Base-by-base conservation (phyloP, 768 basidiomycete species). In the Holtermanniella nyarrowii region DNA sequence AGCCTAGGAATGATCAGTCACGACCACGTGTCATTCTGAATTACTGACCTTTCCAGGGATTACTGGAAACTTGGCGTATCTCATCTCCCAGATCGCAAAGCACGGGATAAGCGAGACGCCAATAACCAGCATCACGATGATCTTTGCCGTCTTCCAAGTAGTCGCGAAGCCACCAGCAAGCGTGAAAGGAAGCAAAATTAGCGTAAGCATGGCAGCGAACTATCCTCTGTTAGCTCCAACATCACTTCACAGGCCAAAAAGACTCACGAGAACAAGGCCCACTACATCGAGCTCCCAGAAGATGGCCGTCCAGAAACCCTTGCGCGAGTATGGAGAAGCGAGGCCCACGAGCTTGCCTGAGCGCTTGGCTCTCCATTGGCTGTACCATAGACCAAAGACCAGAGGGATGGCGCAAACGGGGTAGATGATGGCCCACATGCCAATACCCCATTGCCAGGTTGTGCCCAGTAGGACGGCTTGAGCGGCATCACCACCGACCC, bases 101-200 rank as follows among this genome's bases (percentile, higher is more conserved):
- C 48, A 46, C 3, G 67, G 61, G 44, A 71, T 40, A 18, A 56
- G 51, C 24, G 60, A 22, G 41, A 72, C 20, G 13, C 70, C 70
- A 44, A 72, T 46, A 42, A 72, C 68, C 16, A 73, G 54, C 49
- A 63, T 68, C 5, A 59, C 65, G 49, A 71, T 67, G 50, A 68
- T 61, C 26, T 61, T 46, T 5, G 61, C 53, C 10, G 49, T 27
- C 1, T 31, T 37, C 72, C 72, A 73, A 1, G 22, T 25, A n/a
- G 52, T 42, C 10, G 43, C 41, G 18, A 52, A 57, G 5, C 65
- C 60, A 10, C 62, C 63, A 5, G 68, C 71, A 24, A 73, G 57
- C 0, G 71, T 66, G 53, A 73, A 65, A 0, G 72, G 72, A 0
- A 72, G 50, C 12, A 73, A 63, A 58, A 73, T 62, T n/a, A 73